Base-by-base conservation (phyloP, 495 filamentous ascomycete genomes). In the Xylaria grammica region DNA sequence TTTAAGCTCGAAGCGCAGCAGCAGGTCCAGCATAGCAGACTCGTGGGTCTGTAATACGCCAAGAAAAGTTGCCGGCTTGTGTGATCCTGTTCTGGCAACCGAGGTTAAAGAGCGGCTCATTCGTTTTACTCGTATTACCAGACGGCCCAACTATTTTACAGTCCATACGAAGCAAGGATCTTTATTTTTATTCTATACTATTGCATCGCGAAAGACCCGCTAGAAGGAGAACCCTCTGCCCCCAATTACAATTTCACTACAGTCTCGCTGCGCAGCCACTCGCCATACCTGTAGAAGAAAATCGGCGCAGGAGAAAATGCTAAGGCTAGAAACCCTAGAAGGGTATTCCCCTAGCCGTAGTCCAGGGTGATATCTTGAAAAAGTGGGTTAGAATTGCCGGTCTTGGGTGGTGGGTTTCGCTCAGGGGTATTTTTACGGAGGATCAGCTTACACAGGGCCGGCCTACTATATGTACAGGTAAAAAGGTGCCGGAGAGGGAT, bases 401-500 rank as follows among this genome's bases (percentile, higher is more conserved):
- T n/a, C 1, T 3, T 40, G n/a, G 13, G 20, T 54, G 54, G n/a
- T 22, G 13, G 2, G 40, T 42, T 11, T 15, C 6, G 15, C 7
- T 6, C 8, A 11, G 40, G 40, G 6, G 40, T 3, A 15, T 11
- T 42, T 3, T 11, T 9, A 15, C 8, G 17, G 13, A 42, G 54
- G 10, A 3, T 3, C 13, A 19, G 13, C 54, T 58, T 30, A 58
- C 54, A 85, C 76, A 85, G 77, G 1, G 3, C 22, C 11, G 72
- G 67, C 77, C 82, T 0, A 76, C 75, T 11, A 84, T 68, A 1
- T 85, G 85, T 11, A 84, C 69, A 1, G 86, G 85, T 26, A 88
- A 62, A 62, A 87, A 71, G 22, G 83, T 82, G 22, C 83, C 86
- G 10, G 84, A 74, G n/a, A 87, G 63, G 36, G 78, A 84, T 19